A percentile compares a stretch with the other conserved stretches of the same genome.
phyloP scores from a whole-genome alignment of 768 basidiomycete species.

The Leccinum uliginosum region DNA sequence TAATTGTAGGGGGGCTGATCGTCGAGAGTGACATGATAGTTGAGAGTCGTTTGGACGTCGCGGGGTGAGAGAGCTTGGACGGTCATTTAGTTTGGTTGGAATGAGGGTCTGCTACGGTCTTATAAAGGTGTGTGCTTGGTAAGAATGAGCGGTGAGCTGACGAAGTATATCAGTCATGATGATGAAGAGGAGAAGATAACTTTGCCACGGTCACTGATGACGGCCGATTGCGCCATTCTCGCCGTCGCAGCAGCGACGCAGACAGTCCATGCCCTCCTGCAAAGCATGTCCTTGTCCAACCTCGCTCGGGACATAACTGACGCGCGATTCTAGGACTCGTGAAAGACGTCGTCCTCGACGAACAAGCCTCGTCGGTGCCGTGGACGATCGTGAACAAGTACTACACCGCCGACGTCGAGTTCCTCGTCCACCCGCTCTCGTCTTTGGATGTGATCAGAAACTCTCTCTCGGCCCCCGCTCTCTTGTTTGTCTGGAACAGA shows the following conservation, averaged over 20 bases:
- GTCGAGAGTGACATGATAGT: conserved; percentile 30
- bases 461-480: conserved; percentile 49
- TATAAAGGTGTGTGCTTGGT: conserved; percentile 9
- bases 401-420: conserved; percentile 74
- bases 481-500: conserved; percentile 66
- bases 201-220: neutral
- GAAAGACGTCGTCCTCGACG: conserved; percentile 15
- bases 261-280: conserved; percentile 20
- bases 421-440: conserved; percentile 47
- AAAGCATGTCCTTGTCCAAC: conserved; percentile 16
- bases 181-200: neutral
- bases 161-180: conserved; percentile 10
- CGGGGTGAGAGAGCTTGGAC: conserved; percentile 26
- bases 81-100: conserved; percentile 12
- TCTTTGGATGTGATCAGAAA: conserved; percentile 40
- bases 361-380: conserved; percentile 36
- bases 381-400: conserved; percentile 82
- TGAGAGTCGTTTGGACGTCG: conserved; percentile 36
- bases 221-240: conserved; percentile 26
- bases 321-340: conserved; percentile 20
- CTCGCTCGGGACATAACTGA: conserved; percentile 15
- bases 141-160: conserved; percentile 3
- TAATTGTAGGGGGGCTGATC: conserved; percentile 34
- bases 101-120: conserved; percentile 1
- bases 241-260: conserved; percentile 20